phyloP scores from a whole-genome alignment of 164 flowering plant genomes.

The Pachysandra terminalis region DNA sequence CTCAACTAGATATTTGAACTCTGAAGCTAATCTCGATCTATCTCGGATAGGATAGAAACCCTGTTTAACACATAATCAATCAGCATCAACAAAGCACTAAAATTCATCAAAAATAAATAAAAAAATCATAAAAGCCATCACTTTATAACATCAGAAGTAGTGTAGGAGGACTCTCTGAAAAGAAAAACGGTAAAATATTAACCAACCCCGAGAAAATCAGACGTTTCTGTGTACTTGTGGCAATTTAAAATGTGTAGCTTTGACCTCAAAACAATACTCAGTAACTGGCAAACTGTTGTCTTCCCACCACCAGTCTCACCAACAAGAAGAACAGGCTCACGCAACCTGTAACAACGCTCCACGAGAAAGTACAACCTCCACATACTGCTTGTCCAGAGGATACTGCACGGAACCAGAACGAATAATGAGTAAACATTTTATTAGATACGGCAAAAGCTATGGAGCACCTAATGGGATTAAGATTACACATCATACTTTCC shows the following conservation, averaged over 20 bases:
- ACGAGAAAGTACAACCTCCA: slow-evolving; percentile 74
- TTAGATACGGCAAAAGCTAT: neutral
- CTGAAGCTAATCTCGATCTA: slow-evolving; percentile 52
- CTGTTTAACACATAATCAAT: slow-evolving; percentile 27
- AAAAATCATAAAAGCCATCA: neutral
- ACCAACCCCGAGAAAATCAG: slow-evolving; percentile 95
- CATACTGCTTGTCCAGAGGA: slow-evolving; percentile 76
- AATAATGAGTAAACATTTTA: slow-evolving; percentile 7
- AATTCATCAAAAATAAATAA: neutral
- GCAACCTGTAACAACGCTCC: slow-evolving; percentile 68
- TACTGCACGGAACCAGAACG: slow-evolving; percentile 33
- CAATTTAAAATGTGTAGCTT: slow-evolving; percentile 83
- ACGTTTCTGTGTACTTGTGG: slow-evolving; percentile 92
- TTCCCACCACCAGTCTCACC: slow-evolving; percentile 99
- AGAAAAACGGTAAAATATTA: slow-evolving; percentile 4
- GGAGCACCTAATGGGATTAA: neutral
- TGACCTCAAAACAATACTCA: slow-evolving; percentile 46
- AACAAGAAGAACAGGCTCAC: slow-evolving; percentile 96
- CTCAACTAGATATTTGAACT: slow-evolving; percentile 42
- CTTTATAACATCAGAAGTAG: neutral
- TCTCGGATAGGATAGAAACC: slow-evolving; percentile 92
- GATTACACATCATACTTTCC: slow-evolving; percentile 35
- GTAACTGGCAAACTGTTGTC: slow-evolving; percentile 86
- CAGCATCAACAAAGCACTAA: neutral
- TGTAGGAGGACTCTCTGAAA: neutral